phyloP scores from a whole-genome alignment of 306 rosid genomes.

The Sicyos baderoa region DNA sequence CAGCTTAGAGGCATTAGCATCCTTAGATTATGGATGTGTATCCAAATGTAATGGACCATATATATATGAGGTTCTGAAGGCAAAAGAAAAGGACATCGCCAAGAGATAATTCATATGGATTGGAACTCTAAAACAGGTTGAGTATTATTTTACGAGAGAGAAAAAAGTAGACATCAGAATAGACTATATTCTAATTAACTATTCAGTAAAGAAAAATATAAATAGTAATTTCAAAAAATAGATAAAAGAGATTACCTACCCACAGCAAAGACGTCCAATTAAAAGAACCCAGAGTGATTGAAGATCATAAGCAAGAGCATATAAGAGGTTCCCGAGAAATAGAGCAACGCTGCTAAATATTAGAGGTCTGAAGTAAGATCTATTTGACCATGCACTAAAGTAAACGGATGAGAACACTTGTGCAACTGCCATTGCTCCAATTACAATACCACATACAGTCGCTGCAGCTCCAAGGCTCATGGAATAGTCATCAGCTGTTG shows the following conservation, averaged over 20 bases:
- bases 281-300: conserved; percentile 81
- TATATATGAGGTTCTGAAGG: conserved; percentile 9
- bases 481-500: conserved; percentile 98
- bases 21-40: not conserved
- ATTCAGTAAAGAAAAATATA: conserved; percentile 1
- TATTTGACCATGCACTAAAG: conserved; percentile 99
- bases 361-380: conserved; percentile 86
- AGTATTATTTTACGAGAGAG: not conserved
- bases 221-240: not conserved
- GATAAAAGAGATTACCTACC: conserved; percentile 50
- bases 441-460: conserved; percentile 92
- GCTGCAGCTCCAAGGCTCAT: conserved; percentile 96
- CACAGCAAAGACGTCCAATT: conserved; percentile 88
- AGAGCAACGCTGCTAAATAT: conserved; percentile 85
- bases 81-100: not conserved
- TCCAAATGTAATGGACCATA: conserved; percentile 9
- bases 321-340: conserved; percentile 62
- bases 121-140: not conserved
- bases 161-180: not conserved
- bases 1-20: not conserved
- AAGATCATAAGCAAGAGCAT: conserved; percentile 84
- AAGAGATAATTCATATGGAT: not conserved
- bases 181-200: conserved; percentile 15
- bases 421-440: conserved; percentile 99
- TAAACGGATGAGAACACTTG: conserved; percentile 95